These are phyloP conservation scores for Suillus hirtellus DNA, from an alignment of 768 basidiomycete species.

Conservation along the genomic window DNA sequence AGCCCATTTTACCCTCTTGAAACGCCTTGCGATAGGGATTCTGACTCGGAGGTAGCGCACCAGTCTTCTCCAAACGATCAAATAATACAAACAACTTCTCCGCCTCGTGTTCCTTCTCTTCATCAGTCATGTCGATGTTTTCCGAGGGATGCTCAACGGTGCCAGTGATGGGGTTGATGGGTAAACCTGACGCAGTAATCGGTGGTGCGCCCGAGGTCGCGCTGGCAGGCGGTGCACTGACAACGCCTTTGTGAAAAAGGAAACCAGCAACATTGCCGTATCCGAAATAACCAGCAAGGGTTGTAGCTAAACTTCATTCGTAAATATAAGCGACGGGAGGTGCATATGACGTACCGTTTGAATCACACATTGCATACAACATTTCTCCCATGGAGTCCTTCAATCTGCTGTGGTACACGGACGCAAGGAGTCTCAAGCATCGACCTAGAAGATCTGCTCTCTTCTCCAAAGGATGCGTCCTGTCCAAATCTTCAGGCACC, in stretches of 20 bases:
- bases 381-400: conserved; percentile 85
- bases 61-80: conserved; percentile 80
- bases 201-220: conserved; percentile 34
- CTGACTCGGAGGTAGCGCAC: conserved; percentile 60
- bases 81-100: conserved; percentile 92
- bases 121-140: conserved; percentile 77
- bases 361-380: conserved; percentile 80
- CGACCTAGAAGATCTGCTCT: conserved; percentile 77
- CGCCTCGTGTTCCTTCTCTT: conserved; percentile 93
- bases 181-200: conserved; percentile 38
- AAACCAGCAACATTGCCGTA: conserved; percentile 97
- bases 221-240: conserved; percentile 51
- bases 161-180: conserved; percentile 89
- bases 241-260: conserved; percentile 88
- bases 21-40: conserved; percentile 78
- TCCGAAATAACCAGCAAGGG: conserved; percentile 76
- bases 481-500: conserved; percentile 78
- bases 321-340: conserved; percentile 3
- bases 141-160: conserved; percentile 46
- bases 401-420: conserved; percentile 70
- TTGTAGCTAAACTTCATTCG: conserved; percentile 48
- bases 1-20: conserved; percentile 28
- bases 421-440: conserved; percentile 72
- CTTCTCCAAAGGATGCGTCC: conserved; percentile 71
- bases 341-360: conserved; percentile 50